Evolutionary conservation across 441 rosid genomes (phyloP).

Genomic region (Raphanus hybrid): DNA sequence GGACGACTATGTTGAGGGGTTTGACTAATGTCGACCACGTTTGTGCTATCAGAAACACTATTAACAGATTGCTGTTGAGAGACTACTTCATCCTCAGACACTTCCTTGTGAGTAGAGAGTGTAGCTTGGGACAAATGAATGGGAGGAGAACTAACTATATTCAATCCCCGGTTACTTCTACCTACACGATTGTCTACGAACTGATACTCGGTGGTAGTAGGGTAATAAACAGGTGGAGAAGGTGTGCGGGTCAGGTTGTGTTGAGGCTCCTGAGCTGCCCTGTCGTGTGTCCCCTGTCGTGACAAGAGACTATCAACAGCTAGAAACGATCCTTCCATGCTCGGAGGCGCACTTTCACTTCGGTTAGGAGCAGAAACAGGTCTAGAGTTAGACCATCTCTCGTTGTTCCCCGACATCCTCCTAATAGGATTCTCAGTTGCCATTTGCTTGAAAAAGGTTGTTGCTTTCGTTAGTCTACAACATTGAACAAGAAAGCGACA

Average conservation of each 20-base stretch:
- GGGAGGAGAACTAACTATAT: slow-evolving; percentile 37
- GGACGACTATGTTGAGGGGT: too few relatives aligned
- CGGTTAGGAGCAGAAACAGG: slow-evolving; percentile 54
- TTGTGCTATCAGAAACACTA: slow-evolving; percentile 35
- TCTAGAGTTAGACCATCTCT: slow-evolving; percentile 49
- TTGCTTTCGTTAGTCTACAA: slow-evolving; percentile 18
- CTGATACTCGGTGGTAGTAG: slow-evolving; percentile 43
- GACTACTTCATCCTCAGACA: slow-evolving; percentile 52
- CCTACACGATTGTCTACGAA: slow-evolving; percentile 34
- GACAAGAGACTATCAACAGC: slow-evolving; percentile 55
- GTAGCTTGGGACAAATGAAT: slow-evolving; percentile 45
- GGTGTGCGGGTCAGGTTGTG: slow-evolving; percentile 50
- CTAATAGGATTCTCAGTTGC: slow-evolving; percentile 68
- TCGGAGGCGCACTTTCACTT: slow-evolving; percentile 74
- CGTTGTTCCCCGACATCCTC: slow-evolving; percentile 47
- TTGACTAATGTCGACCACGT: slow-evolving; percentile 23
- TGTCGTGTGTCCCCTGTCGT: slow-evolving; percentile 23
- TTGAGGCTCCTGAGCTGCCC: slow-evolving; percentile 32
- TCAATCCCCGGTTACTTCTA: slow-evolving; percentile 47
- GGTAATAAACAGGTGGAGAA: slow-evolving; percentile 49
- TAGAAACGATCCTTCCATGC: slow-evolving; percentile 63
- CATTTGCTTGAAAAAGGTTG: slow-evolving; percentile 38
- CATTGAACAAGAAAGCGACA: slow-evolving; percentile 30
- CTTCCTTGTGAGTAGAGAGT: slow-evolving; percentile 70
- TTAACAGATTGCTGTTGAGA: slow-evolving; percentile 42